Evolutionary conservation across 139 green algal species (phyloP).

Genomic region (Monoraphidium neglectum): DNA sequence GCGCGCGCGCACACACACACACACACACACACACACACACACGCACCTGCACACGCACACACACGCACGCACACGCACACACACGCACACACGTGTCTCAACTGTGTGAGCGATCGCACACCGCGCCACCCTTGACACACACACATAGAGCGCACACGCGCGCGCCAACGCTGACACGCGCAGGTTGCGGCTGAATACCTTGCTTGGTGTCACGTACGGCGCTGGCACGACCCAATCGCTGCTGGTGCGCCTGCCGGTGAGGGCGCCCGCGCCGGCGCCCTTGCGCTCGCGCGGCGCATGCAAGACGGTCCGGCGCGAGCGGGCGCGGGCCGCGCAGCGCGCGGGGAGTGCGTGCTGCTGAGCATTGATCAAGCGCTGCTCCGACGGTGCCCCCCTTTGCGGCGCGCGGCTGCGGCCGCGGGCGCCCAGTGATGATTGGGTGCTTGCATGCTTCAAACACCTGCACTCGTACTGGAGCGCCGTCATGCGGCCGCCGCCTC

Average conservation of each 20-base stretch:
- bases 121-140: too few species aligned
- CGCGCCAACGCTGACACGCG: too few species aligned
- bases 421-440: background rate
- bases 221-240: slow-evolving; percentile 52
- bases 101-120: too few species aligned
- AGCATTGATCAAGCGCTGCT: background rate
- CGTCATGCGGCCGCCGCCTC: slow-evolving; percentile 19
- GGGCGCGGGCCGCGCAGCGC: background rate
- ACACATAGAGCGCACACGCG: too few species aligned
- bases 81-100: too few species aligned
- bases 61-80: too few species aligned
- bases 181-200: slow-evolving; percentile 62
- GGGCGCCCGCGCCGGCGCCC: background rate
- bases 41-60: too few species aligned
- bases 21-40: too few species aligned
- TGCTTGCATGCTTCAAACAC: background rate
- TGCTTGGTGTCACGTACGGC: slow-evolving; percentile 70
- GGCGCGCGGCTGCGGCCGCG: background rate
- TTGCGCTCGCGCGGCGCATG: too few species aligned
- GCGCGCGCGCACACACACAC: too few species aligned
- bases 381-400: background rate
- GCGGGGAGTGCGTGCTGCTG: background rate
- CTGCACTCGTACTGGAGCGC: too few species aligned
- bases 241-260: slow-evolving; percentile 54
- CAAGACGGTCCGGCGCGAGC: too few species aligned